Evolutionary conservation across 2,329 filamentous ascomycete genomes (phyloP), one percentile per base, ranked within the genome.

Genomic region (Allantophomopsis cytisporea): DNA sequence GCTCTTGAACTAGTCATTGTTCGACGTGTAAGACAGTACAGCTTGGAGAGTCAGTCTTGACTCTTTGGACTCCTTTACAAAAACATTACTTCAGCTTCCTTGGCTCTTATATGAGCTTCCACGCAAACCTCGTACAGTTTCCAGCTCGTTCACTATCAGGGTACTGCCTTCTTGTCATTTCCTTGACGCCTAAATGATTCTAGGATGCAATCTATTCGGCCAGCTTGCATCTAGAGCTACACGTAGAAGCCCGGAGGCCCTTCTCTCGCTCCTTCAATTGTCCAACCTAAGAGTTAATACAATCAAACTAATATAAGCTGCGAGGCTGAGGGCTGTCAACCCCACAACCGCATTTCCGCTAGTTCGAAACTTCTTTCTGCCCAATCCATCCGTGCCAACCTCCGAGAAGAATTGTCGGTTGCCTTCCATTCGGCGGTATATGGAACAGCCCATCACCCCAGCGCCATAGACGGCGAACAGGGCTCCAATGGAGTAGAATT

Each of bases 401-500:
- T 60, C 67, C 44, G 69, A 74, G 60, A 96, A 96, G 64, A 98
- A 96, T 60, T 96, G 89, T 47, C 78, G 75, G 55, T 96, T 94
- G 41, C 91, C 88, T 61, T 95, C 84, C 55, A 88, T 84, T 39
- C 91, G 77, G 42, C 91, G 74, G 60, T 93, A 93, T 39, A 86
- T 66, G 50, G 86, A 83, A 43, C 93, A 85, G 18, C 84, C 68
- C 54, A 96, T 66, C 36, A 98, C 74, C 6, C 85, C 84, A 3
- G 80, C 78, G 11, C 89, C 91, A 55, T 96, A 96, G 37, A 86
- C 79, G 34, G 91, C 88, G 57, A 95, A 95, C 23, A 98, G 69
- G 6, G 91, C 91, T n/a, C 91, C 91, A 46, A 95, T 94, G 49
- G 82, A 78, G 62, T 96, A 96, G 66, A 98, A 96, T 56, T 96